Conservation (phyloP, 495 filamentous ascomycete species). For the Hypoxylon lienhwacheense region DNA sequence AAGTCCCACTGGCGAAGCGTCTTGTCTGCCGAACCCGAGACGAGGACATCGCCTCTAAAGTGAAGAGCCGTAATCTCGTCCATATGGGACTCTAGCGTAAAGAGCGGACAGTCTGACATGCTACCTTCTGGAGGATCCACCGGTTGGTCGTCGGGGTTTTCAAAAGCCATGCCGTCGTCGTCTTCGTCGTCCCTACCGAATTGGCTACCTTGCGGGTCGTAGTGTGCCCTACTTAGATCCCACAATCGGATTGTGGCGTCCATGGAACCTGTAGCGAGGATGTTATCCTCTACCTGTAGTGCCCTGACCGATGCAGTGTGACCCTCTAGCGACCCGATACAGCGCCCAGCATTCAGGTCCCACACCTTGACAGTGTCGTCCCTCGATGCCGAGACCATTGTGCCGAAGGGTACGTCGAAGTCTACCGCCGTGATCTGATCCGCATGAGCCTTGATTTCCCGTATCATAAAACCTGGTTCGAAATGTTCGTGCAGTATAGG, state of each 20-base stretch:
- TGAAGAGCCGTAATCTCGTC: constrained; percentile 94
- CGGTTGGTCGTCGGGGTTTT: constrained; percentile 60
- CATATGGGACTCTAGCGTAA: constrained; percentile 85
- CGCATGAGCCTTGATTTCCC: constrained; percentile 82
- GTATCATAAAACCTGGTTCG: constrained; percentile 84
- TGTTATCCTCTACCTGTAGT: constrained; percentile 92
- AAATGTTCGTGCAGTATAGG: constrained; percentile 96
- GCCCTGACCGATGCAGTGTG: constrained; percentile 93
- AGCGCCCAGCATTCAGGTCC: constrained; percentile 91
- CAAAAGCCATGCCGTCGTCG: constrained; percentile 62
- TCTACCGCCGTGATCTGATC: constrained; percentile 90
- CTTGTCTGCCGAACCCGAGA: constrained; percentile 96
- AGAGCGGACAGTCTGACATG: constrained; percentile 84
- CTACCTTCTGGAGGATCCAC: constrained; percentile 67
- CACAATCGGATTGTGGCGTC: constrained; percentile 94
- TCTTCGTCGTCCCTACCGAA: constrained; percentile 67
- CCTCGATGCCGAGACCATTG: constrained; percentile 89
- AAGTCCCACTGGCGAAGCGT: constrained; percentile 98
- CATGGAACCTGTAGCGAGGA: constrained; percentile 92
- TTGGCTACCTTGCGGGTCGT: constrained; percentile 63
- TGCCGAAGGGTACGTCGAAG: constrained; percentile 94
- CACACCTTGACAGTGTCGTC: constrained; percentile 98
- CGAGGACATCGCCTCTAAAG: constrained; percentile 82
- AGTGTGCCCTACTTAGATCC: constrained; percentile 72
- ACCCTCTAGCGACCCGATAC: constrained; percentile 86